Conservation (phyloP, 2,329 filamentous ascomycete species). For the Stachybotrys echinatus region DNA sequence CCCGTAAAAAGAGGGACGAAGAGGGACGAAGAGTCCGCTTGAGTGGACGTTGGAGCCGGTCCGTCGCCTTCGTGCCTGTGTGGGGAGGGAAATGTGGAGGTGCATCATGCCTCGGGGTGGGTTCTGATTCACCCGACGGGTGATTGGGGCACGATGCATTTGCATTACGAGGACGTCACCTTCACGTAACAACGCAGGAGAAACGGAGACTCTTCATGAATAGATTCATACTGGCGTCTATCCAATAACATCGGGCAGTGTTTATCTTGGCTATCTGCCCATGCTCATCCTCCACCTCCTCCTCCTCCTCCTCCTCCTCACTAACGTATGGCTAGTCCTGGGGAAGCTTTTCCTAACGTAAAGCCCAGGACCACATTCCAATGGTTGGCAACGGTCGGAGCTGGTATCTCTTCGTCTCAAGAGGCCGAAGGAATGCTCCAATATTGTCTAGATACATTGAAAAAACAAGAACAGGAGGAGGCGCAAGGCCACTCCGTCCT, state of each 20-base stretch:
- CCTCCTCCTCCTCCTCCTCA: conserved; percentile 16
- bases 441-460: conserved; percentile 9
- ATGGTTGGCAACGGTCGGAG: conserved; percentile 13
- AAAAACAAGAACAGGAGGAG: not conserved
- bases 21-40: not conserved
- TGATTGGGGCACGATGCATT: not conserved
- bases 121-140: not conserved
- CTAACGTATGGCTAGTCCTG: conserved; percentile 23
- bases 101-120: too few species aligned
- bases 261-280: conserved; percentile 11
- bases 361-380: conserved; percentile 23
- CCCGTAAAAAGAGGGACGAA: too few species aligned
- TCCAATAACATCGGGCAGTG: conserved; percentile 17
- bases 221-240: conserved; percentile 52
- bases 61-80: not conserved
- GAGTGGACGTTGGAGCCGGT: not conserved
- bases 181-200: too few species aligned
- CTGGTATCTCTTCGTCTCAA: conserved; percentile 14
- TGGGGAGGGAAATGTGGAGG: not conserved
- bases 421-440: conserved; percentile 15
- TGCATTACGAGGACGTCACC: too few species aligned
- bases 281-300: conserved; percentile 16
- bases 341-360: conserved; percentile 16
- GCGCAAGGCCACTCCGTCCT: not conserved
- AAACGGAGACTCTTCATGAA: conserved; percentile 21